These are phyloP conservation scores for Phytophthora pisi DNA, from an alignment of 352 stramenopile genomes.

Conservation along the genomic window DNA sequence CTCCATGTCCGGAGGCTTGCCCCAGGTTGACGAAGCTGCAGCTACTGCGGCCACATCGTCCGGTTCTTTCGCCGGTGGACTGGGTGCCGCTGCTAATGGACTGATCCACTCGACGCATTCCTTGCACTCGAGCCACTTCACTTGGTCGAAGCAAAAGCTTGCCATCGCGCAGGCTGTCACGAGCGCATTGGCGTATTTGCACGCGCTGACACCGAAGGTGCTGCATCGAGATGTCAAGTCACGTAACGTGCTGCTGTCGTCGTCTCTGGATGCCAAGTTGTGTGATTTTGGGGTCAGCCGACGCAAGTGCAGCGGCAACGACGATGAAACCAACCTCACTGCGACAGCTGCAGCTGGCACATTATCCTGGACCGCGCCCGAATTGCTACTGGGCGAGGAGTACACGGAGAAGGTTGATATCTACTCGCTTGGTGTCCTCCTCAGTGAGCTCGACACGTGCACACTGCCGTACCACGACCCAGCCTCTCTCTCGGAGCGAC, in stretches of 20 bases:
- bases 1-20: conserved; percentile 20
- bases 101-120: conserved; percentile 26
- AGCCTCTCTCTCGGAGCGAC: conserved; percentile 41
- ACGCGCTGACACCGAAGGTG: conserved; percentile 74
- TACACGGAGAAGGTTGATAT: conserved; percentile 83
- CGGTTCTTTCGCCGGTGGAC: conserved; percentile 21
- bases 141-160: conserved; percentile 59
- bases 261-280: conserved; percentile 56
- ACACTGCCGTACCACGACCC: conserved; percentile 69
- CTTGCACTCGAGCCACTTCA: conserved; percentile 38
- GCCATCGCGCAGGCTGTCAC: conserved; percentile 61
- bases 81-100: conserved; percentile 12
- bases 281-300: conserved; percentile 64
- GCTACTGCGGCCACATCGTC: conserved; percentile 21
- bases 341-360: conserved; percentile 56
- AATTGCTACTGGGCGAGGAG: conserved; percentile 64
- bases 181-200: conserved; percentile 80
- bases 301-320: conserved; percentile 51
- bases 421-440: conserved; percentile 79
- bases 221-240: conserved; percentile 90
- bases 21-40: conserved; percentile 26
- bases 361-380: conserved; percentile 69
- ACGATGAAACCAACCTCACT: conserved; percentile 51
- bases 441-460: conserved; percentile 78
- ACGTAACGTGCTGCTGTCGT: conserved; percentile 83